These are phyloP conservation scores for Candida palmyrensis DNA, from an alignment of 805 yeast genomes.

Conservation along the genomic window DNA sequence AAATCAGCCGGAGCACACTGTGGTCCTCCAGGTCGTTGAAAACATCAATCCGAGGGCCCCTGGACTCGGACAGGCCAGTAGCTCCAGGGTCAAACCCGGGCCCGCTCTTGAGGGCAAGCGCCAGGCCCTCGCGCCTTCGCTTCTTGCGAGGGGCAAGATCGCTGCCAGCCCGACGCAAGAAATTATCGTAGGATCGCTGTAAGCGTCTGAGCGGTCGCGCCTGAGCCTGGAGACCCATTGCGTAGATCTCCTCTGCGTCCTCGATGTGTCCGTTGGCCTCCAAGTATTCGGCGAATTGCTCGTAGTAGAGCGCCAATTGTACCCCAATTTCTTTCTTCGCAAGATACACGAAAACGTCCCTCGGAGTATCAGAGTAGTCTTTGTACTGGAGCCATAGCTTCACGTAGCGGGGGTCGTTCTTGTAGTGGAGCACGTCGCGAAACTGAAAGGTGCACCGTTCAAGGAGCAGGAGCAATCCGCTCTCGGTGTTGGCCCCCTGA, in stretches of 20 bases:
- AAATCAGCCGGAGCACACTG: constrained; percentile 17
- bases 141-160: constrained; percentile 6
- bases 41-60: constrained; percentile 20
- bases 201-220: constrained; percentile 60
- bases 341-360: constrained; percentile 67
- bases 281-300: constrained; percentile 63
- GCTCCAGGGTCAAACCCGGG: not conserved
- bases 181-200: constrained; percentile 35
- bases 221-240: constrained; percentile 48
- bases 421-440: constrained; percentile 60
- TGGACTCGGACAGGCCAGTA: not conserved
- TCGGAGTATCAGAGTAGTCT: constrained; percentile 60
- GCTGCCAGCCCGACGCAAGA: constrained; percentile 28
- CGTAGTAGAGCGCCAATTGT: constrained; percentile 66
- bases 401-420: constrained; percentile 77
- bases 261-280: constrained; percentile 43
- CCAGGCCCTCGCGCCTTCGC: constrained; percentile 21
- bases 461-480: constrained; percentile 59
- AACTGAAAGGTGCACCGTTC: constrained; percentile 71
- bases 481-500: constrained; percentile 54
- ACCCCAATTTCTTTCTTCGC: constrained; percentile 68
- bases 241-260: constrained; percentile 58
- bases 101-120: constrained; percentile 3
- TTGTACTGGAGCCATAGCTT: constrained; percentile 79
- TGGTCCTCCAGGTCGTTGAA: constrained; percentile 28